A percentile compares a stretch with the other conserved stretches of the same genome.
Conservation (phyloP, 768 basidiomycete species). For the Calocybe gangraenosa region DNA sequence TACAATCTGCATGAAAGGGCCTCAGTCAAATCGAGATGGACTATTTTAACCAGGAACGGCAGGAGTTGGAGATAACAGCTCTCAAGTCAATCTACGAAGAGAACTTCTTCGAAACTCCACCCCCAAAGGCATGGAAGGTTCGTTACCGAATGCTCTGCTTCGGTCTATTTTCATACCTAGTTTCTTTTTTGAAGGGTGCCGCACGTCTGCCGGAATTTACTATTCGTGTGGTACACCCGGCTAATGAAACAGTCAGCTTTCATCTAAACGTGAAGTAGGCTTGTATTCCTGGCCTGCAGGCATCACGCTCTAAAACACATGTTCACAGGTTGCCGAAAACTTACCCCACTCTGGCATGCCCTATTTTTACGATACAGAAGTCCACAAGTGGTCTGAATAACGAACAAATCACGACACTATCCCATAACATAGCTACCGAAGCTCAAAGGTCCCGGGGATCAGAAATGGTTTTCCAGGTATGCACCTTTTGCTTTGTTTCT, state of each 20-base stretch:
- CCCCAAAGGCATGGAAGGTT: constrained; percentile 85
- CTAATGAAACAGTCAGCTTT: constrained; percentile 55
- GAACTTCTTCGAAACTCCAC: constrained; percentile 69
- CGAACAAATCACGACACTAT: constrained; percentile 53
- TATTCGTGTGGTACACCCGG: constrained; percentile 66
- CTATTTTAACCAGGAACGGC: constrained; percentile 58
- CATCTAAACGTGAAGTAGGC: constrained; percentile 69
- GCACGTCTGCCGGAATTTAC: constrained; percentile 70
- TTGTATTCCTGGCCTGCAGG: constrained; percentile 1
- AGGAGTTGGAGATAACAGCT: constrained; percentile 67
- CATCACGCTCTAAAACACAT: constrained; percentile 2
- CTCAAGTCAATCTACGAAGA: constrained; percentile 78
- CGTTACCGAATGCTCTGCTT: constrained; percentile 15
- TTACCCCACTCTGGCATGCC: constrained; percentile 69
- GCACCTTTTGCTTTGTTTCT: constrained; percentile 17
- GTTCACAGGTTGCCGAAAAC: constrained; percentile 68
- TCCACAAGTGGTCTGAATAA: constrained; percentile 56
- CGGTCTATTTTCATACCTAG: too few species aligned
- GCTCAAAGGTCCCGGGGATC: constrained; percentile 61
- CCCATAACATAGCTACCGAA: constrained; percentile 59
- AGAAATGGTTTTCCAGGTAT: constrained; percentile 77
- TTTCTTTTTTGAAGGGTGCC: constrained; percentile 54
- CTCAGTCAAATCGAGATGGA: constrained; percentile 50
- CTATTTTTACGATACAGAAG: constrained; percentile 65
- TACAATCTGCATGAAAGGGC: constrained; percentile 18